Evolutionary conservation across 164 flowering plant species (phyloP), one percentile per base, ranked within the genome.

Genomic region (Santalum album): DNA sequence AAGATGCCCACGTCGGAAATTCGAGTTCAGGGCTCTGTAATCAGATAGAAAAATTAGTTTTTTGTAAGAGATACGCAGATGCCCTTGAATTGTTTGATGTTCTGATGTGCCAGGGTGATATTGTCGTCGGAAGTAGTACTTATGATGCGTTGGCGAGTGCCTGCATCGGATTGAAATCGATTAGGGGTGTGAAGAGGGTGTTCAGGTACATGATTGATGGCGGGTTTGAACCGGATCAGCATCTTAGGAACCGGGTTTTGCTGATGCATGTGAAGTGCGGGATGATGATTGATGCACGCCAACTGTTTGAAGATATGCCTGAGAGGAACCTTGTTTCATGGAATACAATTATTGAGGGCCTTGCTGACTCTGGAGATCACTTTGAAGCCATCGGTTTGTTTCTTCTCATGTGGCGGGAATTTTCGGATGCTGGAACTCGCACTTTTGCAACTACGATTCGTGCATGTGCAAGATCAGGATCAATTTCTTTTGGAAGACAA

Each of bases 241-340:
- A 77, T 62, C 50, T 82, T 67, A 64, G 71, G 25, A 84, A 81
- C 61, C 75, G 85, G 68, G 57, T 76, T 2, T 48, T 81, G 57
- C 40, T 66, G n/a, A 78, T 81, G 87, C 80, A 71, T 63, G 80
- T 79, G 10, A 82, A 69, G 60, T 79, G 82, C 24, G 74, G 82
- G 45, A 71, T 75, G 82, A 73, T 77, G 79, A 56, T 66, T 25
- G 77, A 77, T 52, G 84, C 80, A 2, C 69, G 70, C 25, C 56
- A 35, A 3, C n/a, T 77, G 70, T 84, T 83, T 45, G 76, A 69
- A 27, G 81, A 72, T 67, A 83, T 81, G 86, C 83, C 83, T 6
- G 76, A 61, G 15, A 76, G 63, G 56, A 74, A 75, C 58, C 1
- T 72, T 21, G 73, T 76, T 40, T 68, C 90, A 0, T 80, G 79